Conservation (phyloP, 176 grass and related monocot genomes). For the Bolboschoenus planiculmis region DNA sequence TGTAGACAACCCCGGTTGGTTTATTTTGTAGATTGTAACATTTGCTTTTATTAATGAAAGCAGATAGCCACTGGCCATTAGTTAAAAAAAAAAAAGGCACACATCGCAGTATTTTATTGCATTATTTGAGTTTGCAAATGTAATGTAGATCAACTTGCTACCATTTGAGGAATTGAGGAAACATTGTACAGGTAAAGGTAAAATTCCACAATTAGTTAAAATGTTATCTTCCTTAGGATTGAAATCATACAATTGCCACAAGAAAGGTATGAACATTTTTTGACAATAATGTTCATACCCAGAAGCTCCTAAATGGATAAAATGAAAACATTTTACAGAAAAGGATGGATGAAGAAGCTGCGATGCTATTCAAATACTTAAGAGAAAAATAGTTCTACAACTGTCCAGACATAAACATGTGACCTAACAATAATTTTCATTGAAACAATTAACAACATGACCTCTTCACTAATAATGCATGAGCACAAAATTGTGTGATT, state of each 20-base stretch:
- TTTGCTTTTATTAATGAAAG: no score
- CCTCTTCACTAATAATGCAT: background rate
- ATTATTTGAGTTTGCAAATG: background rate
- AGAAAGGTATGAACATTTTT: background rate
- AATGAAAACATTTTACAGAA: background rate
- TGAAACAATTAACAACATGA: background rate
- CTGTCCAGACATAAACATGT: background rate
- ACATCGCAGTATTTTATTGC: background rate
- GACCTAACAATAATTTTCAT: background rate
- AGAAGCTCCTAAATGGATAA: background rate
- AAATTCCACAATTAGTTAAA: background rate
- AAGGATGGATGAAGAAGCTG: background rate
- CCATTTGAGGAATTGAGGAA: background rate
- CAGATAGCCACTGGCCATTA: no score
- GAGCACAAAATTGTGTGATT: background rate
- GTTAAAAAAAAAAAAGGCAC: no score
- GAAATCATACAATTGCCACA: background rate
- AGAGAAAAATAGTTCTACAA: background rate
- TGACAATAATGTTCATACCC: background rate
- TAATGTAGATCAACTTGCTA: background rate
- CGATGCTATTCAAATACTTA: background rate
- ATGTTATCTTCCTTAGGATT: background rate
- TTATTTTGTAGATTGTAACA: no score
- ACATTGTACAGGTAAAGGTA: background rate
- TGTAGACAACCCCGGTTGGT: no score